Base-by-base conservation (phyloP, 1,284 basidiomycete species). In the Cryptococcus sp. region DNA sequence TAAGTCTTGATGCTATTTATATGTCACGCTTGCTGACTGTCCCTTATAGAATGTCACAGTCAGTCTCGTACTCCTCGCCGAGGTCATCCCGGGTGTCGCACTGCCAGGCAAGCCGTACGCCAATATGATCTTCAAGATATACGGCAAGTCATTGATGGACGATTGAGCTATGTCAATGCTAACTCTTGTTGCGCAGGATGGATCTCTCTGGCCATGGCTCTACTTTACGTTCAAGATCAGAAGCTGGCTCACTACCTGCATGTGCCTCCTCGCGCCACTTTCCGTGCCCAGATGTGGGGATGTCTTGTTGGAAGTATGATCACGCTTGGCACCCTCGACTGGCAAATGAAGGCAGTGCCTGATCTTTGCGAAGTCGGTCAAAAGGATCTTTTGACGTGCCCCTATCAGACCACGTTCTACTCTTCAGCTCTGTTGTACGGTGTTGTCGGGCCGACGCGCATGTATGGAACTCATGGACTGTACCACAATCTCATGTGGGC, bases 101-200 rank as follows among this genome's bases (percentile, higher is more conserved):
- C 20, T 50, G 40, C 82, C 83, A 25, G 84, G 85, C 17, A 80
- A 79, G 20, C 83, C 85, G 3, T 69, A 85, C 46, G 83, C 84
- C 0, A 86, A 85, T 80, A 86, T 86, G 84, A 80, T 86, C 79
- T 85, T 84, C 80, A 84, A 85, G 44, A 43, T 62, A 20, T 64
- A 59, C 53, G 26, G 51, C n/a, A 41, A 10, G 19, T n/a, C 3
- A 5, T 16, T 16, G n/a, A 5, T 29, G 5, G 26, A 10, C 10
- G 5, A 29, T 29, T 29, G 10, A 10, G 10, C 26, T 29, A 10
- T 29, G 26, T 10, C 26, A 29, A 29, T 29, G 26, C 26, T 29
- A 10, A 29, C 26, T 29, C 10, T 4, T 10, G 16, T 10, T 45
- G 20, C 20, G 34, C 26, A 38, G 59, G 59, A 22, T 64, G 54